Base-by-base conservation (phyloP, 139 green algal species). In the Chlorella sp. region DNA sequence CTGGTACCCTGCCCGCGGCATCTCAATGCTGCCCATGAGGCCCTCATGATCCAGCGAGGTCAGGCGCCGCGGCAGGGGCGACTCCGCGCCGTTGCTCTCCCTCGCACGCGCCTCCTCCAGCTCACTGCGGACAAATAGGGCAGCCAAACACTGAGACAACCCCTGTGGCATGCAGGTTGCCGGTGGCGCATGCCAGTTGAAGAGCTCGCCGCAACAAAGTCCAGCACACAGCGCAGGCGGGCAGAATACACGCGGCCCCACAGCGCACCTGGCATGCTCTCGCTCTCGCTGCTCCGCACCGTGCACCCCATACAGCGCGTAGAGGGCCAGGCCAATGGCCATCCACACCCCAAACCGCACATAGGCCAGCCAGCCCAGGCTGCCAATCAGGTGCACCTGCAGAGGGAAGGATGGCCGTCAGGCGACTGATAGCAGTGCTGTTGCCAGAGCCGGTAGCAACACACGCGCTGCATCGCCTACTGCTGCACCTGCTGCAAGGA, bases 331-430 rank as follows among this genome's bases (percentile, higher is more conserved):
- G 20, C 84, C 86, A 34, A 89, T 6, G 44, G 74, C 65, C 84
- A 94, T 90, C 95, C 95, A 98, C 30, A 95, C 86, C 1, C 91
- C 82, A 86, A 96, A 97, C 6, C 94, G 87, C 60, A 94, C 89
- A 62, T 96, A 98, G 18, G 95, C 92, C 4, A 80, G 78, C 92
- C 89, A 94, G 30, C 96, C 94, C 41, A 98, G 86, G 60, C 83
- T 92, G 78, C 89, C 87, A 9, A 98, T 93, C 36, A 98, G 90
- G 89, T 96, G 92, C 32, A 96, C 38, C 51, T 60, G 51, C 12
- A 15, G 51, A 21, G 51, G 51, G 51, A 60, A 15, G 51, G 51
- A 51, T 16, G 44, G 44, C 44, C 7, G 44, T 9, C 44, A 51
- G 9, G 9, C 44, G 44, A 6, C 6, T 6, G 44, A 51, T 16